These are phyloP conservation scores for Dactylellina parvicollis DNA, from an alignment of 2,329 filamentous ascomycete species.

Conservation along the genomic window DNA sequence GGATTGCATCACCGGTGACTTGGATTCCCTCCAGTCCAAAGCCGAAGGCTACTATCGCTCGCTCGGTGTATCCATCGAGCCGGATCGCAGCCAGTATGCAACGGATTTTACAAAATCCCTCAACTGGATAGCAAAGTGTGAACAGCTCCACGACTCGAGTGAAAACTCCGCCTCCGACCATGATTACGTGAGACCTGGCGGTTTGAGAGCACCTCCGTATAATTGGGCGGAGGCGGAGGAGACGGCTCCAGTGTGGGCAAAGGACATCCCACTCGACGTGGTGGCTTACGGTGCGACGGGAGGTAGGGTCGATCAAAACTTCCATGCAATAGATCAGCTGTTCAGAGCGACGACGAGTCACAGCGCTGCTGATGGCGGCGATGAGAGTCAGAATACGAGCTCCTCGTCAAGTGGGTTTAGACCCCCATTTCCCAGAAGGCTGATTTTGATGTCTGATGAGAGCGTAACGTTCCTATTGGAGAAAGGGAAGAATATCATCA, in stretches of 20 bases:
- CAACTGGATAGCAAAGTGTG: slow-evolving; percentile 64
- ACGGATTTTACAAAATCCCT: slow-evolving; percentile 92
- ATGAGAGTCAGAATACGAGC: slow-evolving; percentile 4
- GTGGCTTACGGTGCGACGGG: slow-evolving; percentile 84
- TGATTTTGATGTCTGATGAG: slow-evolving; percentile 83
- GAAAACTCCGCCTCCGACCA: slow-evolving; percentile 7
- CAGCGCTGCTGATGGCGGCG: slow-evolving; percentile 58
- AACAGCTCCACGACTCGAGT: slow-evolving; percentile 59
- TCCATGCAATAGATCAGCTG: slow-evolving; percentile 88
- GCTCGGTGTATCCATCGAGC: slow-evolving; percentile 71
- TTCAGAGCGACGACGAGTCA: slow-evolving; percentile 67
- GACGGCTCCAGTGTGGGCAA: slow-evolving; percentile 55
- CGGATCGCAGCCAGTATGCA: slow-evolving; percentile 81
- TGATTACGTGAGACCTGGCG: slow-evolving; percentile 12
- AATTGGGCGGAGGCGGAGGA: slow-evolving; percentile 55
- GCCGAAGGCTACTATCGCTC: slow-evolving; percentile 74
- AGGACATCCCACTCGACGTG: slow-evolving; percentile 67
- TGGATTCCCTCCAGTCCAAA: slow-evolving; percentile 79
- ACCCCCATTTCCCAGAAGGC: slow-evolving; percentile 63
- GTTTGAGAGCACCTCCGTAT: not conserved
- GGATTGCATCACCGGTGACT: slow-evolving; percentile 82
- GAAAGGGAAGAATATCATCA: slow-evolving; percentile 73
- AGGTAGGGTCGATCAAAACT: slow-evolving; percentile 89
- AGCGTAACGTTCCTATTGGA: slow-evolving; percentile 85
- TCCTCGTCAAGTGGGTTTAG: not conserved